Percentiles rank a stretch among this genome's conserved stretches.
These are phyloP conservation scores for Phoma herbarum DNA, from an alignment of 2,329 filamentous ascomycete species.

Conservation along the genomic window DNA sequence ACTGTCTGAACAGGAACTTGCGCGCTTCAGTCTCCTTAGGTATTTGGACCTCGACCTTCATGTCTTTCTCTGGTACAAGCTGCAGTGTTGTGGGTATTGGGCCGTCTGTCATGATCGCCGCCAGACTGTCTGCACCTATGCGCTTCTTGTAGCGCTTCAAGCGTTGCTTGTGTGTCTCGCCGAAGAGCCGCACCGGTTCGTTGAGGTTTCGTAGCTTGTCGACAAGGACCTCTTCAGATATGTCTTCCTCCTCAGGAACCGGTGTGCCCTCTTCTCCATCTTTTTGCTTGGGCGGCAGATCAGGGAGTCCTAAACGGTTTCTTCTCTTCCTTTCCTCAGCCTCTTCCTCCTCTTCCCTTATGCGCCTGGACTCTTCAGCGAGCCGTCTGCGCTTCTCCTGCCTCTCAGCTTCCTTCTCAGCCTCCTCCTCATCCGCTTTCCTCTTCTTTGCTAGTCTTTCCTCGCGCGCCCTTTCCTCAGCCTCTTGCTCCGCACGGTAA, in stretches of 20 bases:
- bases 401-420: slow-evolving; percentile 70
- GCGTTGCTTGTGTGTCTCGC: slow-evolving; percentile 75
- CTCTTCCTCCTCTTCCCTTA: slow-evolving; percentile 75
- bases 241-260: slow-evolving; percentile 64
- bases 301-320: slow-evolving; percentile 81
- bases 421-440: slow-evolving; percentile 86
- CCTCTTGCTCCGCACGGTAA: slow-evolving; percentile 83
- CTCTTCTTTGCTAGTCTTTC: slow-evolving; percentile 79
- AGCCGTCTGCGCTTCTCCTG: slow-evolving; percentile 84
- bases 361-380: slow-evolving; percentile 78
- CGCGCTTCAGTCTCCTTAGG: slow-evolving; percentile 71
- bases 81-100: slow-evolving; percentile 87
- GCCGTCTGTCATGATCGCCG: slow-evolving; percentile 68
- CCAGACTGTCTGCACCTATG: slow-evolving; percentile 53
- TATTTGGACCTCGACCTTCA: slow-evolving; percentile 75
- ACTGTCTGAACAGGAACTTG: slow-evolving; percentile 81
- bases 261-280: slow-evolving; percentile 56
- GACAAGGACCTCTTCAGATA: slow-evolving; percentile 75
- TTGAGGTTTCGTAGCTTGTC: slow-evolving; percentile 73
- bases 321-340: slow-evolving; percentile 76
- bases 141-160: slow-evolving; percentile 76
- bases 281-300: slow-evolving; percentile 65
- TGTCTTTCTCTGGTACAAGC: slow-evolving; percentile 83
- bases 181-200: slow-evolving; percentile 81
- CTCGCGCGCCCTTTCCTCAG: slow-evolving; percentile 74